These are phyloP conservation scores for Priceomyces melissophilus DNA, from an alignment of 805 yeast species.

Conservation along the genomic window DNA sequence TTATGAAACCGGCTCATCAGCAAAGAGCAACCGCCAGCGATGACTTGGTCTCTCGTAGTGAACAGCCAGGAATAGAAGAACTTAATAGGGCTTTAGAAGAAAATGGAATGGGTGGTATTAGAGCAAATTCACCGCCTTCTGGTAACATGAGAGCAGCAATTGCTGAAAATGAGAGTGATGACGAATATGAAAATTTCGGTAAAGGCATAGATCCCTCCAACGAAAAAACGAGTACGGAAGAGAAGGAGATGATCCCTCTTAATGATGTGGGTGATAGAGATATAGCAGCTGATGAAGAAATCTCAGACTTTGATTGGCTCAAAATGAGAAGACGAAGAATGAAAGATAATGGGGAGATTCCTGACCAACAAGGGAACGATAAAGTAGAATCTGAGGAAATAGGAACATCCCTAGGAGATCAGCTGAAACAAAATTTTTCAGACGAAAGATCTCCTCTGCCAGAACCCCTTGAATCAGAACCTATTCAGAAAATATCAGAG, in stretches of 20 bases:
- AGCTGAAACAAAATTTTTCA: not conserved
- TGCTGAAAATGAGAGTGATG: slow-evolving; percentile 47
- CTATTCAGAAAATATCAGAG: slow-evolving; percentile 48
- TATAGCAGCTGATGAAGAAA: slow-evolving; percentile 45
- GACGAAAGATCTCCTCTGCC: slow-evolving; percentile 7
- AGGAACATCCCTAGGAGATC: slow-evolving; percentile 7
- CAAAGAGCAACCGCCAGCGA: slow-evolving; percentile 76
- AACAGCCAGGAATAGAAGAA: slow-evolving; percentile 20
- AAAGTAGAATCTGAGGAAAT: not conserved
- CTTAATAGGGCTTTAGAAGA: slow-evolving; percentile 41
- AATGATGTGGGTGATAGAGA: slow-evolving; percentile 20
- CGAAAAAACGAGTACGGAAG: slow-evolving; percentile 30
- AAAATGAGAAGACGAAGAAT: slow-evolving; percentile 71
- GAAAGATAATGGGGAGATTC: slow-evolving; percentile 28
- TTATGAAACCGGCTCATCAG: slow-evolving; percentile 73
- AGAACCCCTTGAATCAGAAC: slow-evolving; percentile 43
- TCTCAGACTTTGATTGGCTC: slow-evolving; percentile 87
- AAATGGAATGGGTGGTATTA: slow-evolving; percentile 14
- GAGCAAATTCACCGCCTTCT: not conserved
- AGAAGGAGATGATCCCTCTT: slow-evolving; percentile 50
- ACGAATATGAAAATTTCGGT: slow-evolving; percentile 48
- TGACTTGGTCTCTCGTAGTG: slow-evolving; percentile 30
- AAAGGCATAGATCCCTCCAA: slow-evolving; percentile 26
- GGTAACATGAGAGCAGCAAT: slow-evolving; percentile 12
- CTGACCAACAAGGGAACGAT: slow-evolving; percentile 8